These are phyloP conservation scores for Zymoseptoria tritici DNA, from an alignment of 2,329 filamentous ascomycete genomes.

Conservation along the genomic window DNA sequence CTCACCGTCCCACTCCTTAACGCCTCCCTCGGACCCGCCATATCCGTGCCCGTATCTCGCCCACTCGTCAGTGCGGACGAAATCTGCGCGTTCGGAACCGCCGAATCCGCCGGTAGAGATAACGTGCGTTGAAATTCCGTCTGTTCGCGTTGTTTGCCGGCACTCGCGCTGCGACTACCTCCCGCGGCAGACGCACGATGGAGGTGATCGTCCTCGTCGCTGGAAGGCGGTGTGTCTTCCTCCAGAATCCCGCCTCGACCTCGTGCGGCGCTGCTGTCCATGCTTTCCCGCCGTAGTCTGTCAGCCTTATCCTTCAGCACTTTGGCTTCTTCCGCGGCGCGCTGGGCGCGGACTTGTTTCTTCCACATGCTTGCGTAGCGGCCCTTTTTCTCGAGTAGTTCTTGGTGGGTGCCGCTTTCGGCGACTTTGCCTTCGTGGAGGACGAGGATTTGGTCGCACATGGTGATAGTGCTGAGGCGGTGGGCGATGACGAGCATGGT, in stretches of 20 bases:
- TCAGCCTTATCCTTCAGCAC: slow-evolving; percentile 45
- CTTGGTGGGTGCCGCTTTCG: slow-evolving; percentile 46
- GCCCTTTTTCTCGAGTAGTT: slow-evolving; percentile 41
- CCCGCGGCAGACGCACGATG: background rate
- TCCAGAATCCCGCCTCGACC: slow-evolving; percentile 9
- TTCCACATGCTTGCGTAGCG: slow-evolving; percentile 46
- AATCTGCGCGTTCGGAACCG: slow-evolving; percentile 22
- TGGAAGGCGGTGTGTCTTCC: slow-evolving; percentile 24
- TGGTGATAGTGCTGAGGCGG: slow-evolving; percentile 49
- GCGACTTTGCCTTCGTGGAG: slow-evolving; percentile 46
- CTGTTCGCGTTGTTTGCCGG: slow-evolving; percentile 5
- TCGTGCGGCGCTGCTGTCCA: slow-evolving; percentile 35
- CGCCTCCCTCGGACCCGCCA: slow-evolving; percentile 19
- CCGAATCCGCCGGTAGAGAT: slow-evolving; percentile 19
- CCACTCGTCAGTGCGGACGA: slow-evolving; percentile 12
- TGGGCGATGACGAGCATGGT: slow-evolving; percentile 94
- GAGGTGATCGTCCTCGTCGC: slow-evolving; percentile 30
- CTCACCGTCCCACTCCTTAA: slow-evolving; percentile 24
- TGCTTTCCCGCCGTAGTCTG: slow-evolving; percentile 41
- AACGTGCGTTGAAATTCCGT: slow-evolving; percentile 20
- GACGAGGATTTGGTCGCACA: slow-evolving; percentile 50
- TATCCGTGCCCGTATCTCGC: slow-evolving; percentile 21
- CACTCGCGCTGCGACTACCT: background rate
- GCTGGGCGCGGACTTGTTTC: slow-evolving; percentile 46
- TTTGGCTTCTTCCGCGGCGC: slow-evolving; percentile 43